Percentiles rank a stretch among this genome's conserved stretches.
These are phyloP conservation scores for Scutellaria barbata DNA, from an alignment of 257 asterid genomes.

Conservation along the genomic window DNA sequence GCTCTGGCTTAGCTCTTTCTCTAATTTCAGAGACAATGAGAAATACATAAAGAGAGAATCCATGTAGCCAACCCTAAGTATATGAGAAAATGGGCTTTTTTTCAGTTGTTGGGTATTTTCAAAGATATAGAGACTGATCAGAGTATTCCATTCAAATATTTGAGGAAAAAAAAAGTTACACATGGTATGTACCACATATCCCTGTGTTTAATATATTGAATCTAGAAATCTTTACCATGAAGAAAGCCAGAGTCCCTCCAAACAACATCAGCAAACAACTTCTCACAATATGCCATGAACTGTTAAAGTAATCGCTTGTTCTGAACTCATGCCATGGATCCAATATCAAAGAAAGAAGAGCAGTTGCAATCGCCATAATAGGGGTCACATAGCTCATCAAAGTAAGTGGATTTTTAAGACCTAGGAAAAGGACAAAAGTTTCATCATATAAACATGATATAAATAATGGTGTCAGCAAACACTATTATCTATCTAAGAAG, in stretches of 20 bases:
- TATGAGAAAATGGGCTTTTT: background rate
- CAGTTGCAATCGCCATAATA: constrained; percentile 93
- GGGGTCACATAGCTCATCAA: constrained; percentile 98
- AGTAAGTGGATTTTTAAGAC: constrained; percentile 94
- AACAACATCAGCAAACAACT: constrained; percentile 94
- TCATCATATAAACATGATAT: constrained; percentile 25
- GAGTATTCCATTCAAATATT: constrained; percentile 11
- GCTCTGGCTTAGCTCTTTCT: background rate
- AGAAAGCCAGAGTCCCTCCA: constrained; percentile 97
- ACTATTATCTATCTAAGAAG: constrained; percentile 1
- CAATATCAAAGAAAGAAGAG: constrained; percentile 72
- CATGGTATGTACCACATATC: constrained; percentile 13
- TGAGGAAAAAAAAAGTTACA: background rate
- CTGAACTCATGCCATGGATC: constrained; percentile 95
- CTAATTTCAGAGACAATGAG: constrained; percentile 8
- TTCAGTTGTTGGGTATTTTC: background rate
- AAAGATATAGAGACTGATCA: background rate
- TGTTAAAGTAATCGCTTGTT: constrained; percentile 69
- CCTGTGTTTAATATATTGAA: background rate
- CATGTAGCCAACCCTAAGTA: background rate
- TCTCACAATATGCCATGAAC: constrained; percentile 75
- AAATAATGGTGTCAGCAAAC: background rate
- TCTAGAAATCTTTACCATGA: constrained; percentile 68
- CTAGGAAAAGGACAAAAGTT: constrained; percentile 47
- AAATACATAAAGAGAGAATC: background rate